Base-by-base conservation (phyloP, 2,329 filamentous ascomycete species). In the Aspergillaceae sp. region DNA sequence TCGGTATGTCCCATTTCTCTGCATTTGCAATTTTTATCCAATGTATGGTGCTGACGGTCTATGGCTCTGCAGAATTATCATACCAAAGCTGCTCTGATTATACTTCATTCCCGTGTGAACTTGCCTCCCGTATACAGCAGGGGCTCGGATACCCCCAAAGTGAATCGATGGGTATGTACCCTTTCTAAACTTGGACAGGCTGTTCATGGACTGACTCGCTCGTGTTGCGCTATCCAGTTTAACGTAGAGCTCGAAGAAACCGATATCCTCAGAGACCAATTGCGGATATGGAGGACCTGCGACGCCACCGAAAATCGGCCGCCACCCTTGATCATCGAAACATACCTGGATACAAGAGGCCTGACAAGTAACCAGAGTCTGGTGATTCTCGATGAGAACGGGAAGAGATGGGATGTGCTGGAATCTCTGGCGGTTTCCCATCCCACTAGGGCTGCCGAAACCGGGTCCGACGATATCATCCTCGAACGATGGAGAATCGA, bases 201-300 rank as follows among this genome's bases (percentile, higher is more conserved):
- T 19, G 10, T 35, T 29, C 38, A 29, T 26, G 33, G 30, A 11
- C 9, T 37, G 19, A 3, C 11, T 38, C 10, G n/a, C 41, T 11
- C 19, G 7, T n/a, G 29, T 29, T 7, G 40, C 28, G 11, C 26
- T 26, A n/a, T 41, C 11, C 60, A 97, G 92, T 98, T 96, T 70
- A 94, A 95, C 73, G 82, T 96, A 56, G 86, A 95, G 55, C 84
- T 95, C 40, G 86, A 94, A 57, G 92, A 98, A 58, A 91, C 91
- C 52, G 87, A 95, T 61, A 82, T 86, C 50, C 89, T 95, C 61
- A 76, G 79, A 58, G 84, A 94, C 54, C 86, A 92, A 53, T 77
- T 97, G 51, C 77, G 78, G 56, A 75, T 80, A 48, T 98, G 90
- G 90, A 91, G 84, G 66, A 78, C 74, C 40, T 86, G 86, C 61